These are phyloP conservation scores for Cornus controversa DNA, from an alignment of 148 eudicot species.

Conservation along the genomic window DNA sequence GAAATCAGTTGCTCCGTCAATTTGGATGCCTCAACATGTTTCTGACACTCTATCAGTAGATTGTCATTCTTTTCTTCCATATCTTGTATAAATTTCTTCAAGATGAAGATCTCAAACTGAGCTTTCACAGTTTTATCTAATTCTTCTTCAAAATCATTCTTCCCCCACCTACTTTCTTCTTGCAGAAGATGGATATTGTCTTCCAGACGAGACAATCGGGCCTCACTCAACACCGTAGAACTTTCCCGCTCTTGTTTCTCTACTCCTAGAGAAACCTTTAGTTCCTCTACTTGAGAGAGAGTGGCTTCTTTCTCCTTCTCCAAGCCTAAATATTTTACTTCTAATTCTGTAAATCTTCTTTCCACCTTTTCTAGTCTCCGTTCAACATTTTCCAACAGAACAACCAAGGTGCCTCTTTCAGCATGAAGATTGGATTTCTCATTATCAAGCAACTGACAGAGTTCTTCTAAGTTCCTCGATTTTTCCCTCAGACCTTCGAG, in stretches of 20 bases:
- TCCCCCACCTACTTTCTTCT: constrained; percentile 63
- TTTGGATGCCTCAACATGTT: constrained; percentile 69
- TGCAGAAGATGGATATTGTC: constrained; percentile 54
- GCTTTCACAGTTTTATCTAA: constrained; percentile 77
- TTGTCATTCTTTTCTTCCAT: constrained; percentile 81
- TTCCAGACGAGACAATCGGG: constrained; percentile 63
- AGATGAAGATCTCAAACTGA: constrained; percentile 80
- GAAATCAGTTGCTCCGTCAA: constrained; percentile 69
- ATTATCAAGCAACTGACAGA: constrained; percentile 59
- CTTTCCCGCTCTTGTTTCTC: constrained; percentile 65
- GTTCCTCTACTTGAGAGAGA: constrained; percentile 51
- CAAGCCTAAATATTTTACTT: constrained; percentile 56
- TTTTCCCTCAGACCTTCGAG: constrained; percentile 80
- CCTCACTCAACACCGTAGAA: constrained; percentile 46
- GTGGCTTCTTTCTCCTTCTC: constrained; percentile 70
- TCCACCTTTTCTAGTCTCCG: constrained; percentile 61
- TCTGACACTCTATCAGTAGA: constrained; percentile 69
- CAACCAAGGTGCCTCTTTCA: constrained; percentile 55
- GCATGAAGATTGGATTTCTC: constrained; percentile 63
- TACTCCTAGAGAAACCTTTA: constrained; percentile 49
- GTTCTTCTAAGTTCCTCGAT: constrained; percentile 76
- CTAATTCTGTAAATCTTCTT: constrained; percentile 57
- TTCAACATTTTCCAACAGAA: constrained; percentile 70
- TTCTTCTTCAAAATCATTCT: constrained; percentile 83
- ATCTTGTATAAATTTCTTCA: constrained; percentile 82